These are phyloP conservation scores for Borovskyia barvae DNA, from an alignment of 208 protist genomes.

Conservation along the genomic window DNA sequence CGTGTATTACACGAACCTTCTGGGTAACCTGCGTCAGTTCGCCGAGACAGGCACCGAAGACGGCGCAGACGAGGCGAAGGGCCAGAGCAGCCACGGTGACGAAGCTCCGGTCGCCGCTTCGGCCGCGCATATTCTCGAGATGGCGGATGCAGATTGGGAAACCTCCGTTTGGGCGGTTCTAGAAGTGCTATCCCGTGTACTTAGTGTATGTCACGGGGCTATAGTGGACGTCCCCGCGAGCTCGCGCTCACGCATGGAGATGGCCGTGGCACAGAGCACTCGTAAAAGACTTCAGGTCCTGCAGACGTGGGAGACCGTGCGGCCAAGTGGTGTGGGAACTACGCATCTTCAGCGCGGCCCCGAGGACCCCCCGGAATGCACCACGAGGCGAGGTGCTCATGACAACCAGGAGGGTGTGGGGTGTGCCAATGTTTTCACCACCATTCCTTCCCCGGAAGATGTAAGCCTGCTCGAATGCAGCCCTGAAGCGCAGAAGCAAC, in stretches of 20 bases:
- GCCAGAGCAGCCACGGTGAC: background rate
- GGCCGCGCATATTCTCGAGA: constrained; percentile 5
- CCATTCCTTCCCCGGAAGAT: no score
- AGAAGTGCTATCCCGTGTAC: constrained; percentile 23
- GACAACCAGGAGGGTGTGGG: no score
- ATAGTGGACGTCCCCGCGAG: constrained; percentile 18
- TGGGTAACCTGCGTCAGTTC: constrained; percentile 18
- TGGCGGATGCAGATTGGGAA: constrained; percentile 8
- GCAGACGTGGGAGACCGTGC: background rate
- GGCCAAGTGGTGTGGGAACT: background rate
- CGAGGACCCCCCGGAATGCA: background rate
- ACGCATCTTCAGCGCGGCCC: background rate
- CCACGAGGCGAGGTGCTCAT: background rate
- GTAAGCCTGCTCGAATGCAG: no score
- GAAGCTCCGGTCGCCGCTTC: background rate
- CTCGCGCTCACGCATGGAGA: constrained; percentile 21
- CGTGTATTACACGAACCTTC: constrained; percentile 29
- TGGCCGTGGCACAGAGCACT: constrained; percentile 29
- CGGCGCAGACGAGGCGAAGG: background rate
- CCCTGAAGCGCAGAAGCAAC: no score
- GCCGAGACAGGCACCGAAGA: background rate
- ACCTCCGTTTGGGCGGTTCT: constrained; percentile 22
- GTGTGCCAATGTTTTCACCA: no score
- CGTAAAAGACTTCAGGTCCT: constrained; percentile 14
- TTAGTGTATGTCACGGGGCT: constrained; percentile 13